phyloP scores from a whole-genome alignment of 1,284 basidiomycete species.

The Inonotus hispidus region DNA sequence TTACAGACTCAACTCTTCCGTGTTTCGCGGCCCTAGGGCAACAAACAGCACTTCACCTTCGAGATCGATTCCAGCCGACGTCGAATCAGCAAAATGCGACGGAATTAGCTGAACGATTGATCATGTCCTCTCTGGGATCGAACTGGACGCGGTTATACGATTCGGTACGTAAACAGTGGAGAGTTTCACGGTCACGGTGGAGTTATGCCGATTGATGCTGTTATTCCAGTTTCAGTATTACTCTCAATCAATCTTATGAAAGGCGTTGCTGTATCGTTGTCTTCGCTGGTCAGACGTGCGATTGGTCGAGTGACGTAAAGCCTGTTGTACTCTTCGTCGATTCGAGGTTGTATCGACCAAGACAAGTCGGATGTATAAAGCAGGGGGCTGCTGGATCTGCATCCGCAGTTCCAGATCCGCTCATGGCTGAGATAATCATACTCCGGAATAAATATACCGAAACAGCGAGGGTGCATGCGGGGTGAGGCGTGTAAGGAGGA shows the following conservation, averaged over 20 bases:
- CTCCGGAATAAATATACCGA: slow-evolving; percentile 5
- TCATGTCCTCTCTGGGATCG: slow-evolving; percentile 85
- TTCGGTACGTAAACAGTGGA: slow-evolving; percentile 49
- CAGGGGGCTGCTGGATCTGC: not conserved
- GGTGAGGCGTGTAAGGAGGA: not conserved
- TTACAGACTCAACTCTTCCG: slow-evolving; percentile 81
- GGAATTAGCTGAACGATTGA: slow-evolving; percentile 83
- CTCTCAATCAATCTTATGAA: slow-evolving; percentile 22
- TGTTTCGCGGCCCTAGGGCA: slow-evolving; percentile 92
- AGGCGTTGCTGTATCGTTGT: not conserved
- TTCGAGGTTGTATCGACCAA: not conserved
- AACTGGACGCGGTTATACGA: slow-evolving; percentile 92
- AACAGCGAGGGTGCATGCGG: not conserved
- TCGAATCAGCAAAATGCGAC: slow-evolving; percentile 84
- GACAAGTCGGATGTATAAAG: not conserved
- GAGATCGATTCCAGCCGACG: slow-evolving; percentile 91
- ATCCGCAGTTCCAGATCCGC: not conserved
- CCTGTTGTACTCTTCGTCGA: not conserved
- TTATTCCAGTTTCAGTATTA: slow-evolving; percentile 75
- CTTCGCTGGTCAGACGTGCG: not conserved
- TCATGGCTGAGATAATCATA: not conserved
- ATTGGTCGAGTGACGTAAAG: too few species aligned
- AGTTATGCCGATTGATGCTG: slow-evolving; percentile 3
- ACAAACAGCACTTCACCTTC: slow-evolving; percentile 80
- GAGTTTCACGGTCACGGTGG: not conserved